Conservation (phyloP, 2,329 filamentous ascomycete genomes). For the Cytospora schulzeri region DNA sequence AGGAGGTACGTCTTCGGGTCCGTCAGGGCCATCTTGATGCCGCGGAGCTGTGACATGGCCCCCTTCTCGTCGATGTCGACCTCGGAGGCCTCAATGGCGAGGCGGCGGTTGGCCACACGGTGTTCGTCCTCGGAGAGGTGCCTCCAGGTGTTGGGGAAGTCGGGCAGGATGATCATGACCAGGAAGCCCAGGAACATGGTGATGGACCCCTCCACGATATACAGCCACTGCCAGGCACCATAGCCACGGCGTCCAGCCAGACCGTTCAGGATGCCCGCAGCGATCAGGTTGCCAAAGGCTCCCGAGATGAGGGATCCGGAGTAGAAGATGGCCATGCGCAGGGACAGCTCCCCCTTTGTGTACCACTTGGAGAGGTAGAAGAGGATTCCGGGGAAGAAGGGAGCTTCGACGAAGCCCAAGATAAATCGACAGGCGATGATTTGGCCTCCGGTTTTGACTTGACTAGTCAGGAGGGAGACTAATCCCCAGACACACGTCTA, state of each 20-base stretch:
- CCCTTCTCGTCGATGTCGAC: constrained; percentile 22
- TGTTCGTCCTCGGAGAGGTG: constrained; percentile 24
- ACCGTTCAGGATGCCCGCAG: constrained; percentile 22
- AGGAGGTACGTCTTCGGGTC: constrained; percentile 28
- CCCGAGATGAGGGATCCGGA: constrained; percentile 23
- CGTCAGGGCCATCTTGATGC: constrained; percentile 25
- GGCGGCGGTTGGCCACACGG: constrained; percentile 22
- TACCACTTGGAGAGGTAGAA: constrained; percentile 28
- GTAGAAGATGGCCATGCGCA: constrained; percentile 28
- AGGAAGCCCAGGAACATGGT: constrained; percentile 23
- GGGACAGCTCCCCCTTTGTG: constrained; percentile 22
- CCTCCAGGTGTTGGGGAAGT: constrained; percentile 27
- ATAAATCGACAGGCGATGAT: constrained; percentile 43
- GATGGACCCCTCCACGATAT: constrained; percentile 26
- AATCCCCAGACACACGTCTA: constrained; percentile 24
- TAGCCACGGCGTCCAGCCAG: constrained; percentile 20
- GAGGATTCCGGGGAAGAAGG: constrained; percentile 44
- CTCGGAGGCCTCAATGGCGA: constrained; percentile 26
- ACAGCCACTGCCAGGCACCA: constrained; percentile 26
- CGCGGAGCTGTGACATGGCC: constrained; percentile 25
- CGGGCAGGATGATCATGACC: constrained; percentile 23
- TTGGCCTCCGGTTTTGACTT: constrained; percentile 37
- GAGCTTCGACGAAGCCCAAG: constrained; percentile 43
- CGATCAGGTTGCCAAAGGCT: constrained; percentile 26
- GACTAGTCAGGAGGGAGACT: constrained; percentile 37